Evolutionary conservation across 768 basidiomycete species (phyloP).

Genomic region (Lentinula sp.): DNA sequence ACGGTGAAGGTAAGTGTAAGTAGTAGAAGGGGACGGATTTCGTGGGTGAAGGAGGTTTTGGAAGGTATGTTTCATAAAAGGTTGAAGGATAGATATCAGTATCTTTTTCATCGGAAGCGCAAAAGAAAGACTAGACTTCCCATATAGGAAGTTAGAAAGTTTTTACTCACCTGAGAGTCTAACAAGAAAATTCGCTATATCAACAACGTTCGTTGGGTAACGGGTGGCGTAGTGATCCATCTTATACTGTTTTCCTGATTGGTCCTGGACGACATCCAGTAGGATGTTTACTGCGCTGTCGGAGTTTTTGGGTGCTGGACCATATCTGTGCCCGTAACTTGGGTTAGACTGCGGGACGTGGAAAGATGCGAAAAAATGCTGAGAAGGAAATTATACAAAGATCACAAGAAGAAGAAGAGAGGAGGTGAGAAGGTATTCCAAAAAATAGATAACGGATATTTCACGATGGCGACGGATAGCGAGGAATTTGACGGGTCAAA

Average conservation of each 20-base stretch:
- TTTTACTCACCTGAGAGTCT: slow-evolving; percentile 56
- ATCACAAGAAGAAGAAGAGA: not conserved
- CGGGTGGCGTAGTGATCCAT: slow-evolving; percentile 96
- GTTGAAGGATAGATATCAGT: too few relatives aligned
- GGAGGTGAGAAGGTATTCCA: not conserved
- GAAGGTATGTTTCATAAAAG: too few relatives aligned
- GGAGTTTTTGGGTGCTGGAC: slow-evolving; percentile 74
- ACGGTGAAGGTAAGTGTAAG: too few relatives aligned
- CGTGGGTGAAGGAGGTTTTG: too few relatives aligned
- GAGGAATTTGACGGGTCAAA: too few relatives aligned
- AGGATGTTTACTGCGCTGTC: slow-evolving; percentile 90
- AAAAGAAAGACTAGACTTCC: too few relatives aligned
- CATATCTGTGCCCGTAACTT: slow-evolving; percentile 53
- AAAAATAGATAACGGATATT: not conserved
- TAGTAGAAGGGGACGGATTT: too few relatives aligned
- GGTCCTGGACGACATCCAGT: slow-evolving; percentile 80
- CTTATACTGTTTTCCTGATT: slow-evolving; percentile 81
- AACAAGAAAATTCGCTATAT: slow-evolving; percentile 81
- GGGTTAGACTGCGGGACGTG: not conserved
- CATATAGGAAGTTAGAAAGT: too few relatives aligned
- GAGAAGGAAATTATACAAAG: too few relatives aligned
- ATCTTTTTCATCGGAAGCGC: too few relatives aligned
- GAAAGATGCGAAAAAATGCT: not conserved
- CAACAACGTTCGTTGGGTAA: slow-evolving; percentile 86
- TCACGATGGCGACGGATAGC: not conserved